A percentile compares a stretch with the other conserved stretches of the same genome.
These are phyloP conservation scores for Tephrocybe rancida DNA, from an alignment of 768 basidiomycete genomes.

Conservation along the genomic window DNA sequence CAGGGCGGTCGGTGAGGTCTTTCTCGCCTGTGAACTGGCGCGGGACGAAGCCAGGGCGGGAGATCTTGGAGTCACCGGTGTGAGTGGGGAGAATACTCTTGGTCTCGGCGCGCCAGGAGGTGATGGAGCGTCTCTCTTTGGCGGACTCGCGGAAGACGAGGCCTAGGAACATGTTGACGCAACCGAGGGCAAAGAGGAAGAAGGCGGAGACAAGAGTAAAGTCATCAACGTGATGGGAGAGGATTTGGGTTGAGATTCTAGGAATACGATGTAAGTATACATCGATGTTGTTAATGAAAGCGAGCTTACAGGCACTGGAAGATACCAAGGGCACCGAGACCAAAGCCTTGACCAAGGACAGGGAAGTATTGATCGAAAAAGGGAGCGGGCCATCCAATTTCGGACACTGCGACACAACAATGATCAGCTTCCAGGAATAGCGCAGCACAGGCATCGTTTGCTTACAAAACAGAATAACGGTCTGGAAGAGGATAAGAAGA, in stretches of 20 bases:
- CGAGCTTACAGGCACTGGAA: constrained; percentile 80
- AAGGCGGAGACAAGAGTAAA: constrained; percentile 89
- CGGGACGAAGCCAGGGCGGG: constrained; percentile 34
- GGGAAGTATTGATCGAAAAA: constrained; percentile 93
- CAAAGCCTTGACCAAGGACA: constrained; percentile 84
- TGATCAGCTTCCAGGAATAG: not conserved
- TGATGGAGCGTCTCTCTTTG: constrained; percentile 68
- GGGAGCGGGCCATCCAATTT: constrained; percentile 72
- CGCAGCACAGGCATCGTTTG: constrained; percentile 8
- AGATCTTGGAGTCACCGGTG: constrained; percentile 35
- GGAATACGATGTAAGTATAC: not conserved
- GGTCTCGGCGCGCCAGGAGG: constrained; percentile 62
- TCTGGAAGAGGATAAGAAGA: constrained; percentile 83
- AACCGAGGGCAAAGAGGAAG: constrained; percentile 82
- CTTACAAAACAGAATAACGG: constrained; percentile 70
- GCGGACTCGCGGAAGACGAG: constrained; percentile 75
- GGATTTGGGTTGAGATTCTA: constrained; percentile 69
- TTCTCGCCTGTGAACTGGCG: constrained; percentile 29
- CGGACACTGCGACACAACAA: constrained; percentile 50
- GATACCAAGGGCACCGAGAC: constrained; percentile 84
- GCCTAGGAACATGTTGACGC: constrained; percentile 80
- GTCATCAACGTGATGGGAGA: constrained; percentile 77
- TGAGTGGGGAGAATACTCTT: constrained; percentile 59
- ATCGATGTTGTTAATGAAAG: not conserved
- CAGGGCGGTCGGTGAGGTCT: constrained; percentile 13